These are phyloP conservation scores for Suillus spraguei DNA, from an alignment of 768 basidiomycete species.

Conservation along the genomic window DNA sequence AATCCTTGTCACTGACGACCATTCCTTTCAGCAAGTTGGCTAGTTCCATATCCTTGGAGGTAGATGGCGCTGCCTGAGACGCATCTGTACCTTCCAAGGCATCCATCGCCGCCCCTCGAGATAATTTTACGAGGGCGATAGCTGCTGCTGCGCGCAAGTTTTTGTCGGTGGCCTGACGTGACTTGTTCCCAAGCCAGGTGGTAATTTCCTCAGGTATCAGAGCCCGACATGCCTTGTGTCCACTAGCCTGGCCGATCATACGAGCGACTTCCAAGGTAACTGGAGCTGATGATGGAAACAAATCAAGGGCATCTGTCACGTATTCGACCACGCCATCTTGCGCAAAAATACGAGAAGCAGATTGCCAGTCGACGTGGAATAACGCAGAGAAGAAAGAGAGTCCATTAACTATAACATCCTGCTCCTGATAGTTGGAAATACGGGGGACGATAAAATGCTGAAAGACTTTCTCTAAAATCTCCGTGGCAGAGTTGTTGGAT, in stretches of 20 bases:
- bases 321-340: slow-evolving; percentile 64
- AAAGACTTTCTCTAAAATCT: slow-evolving; percentile 52
- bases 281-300: slow-evolving; percentile 49
- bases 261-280: slow-evolving; percentile 68
- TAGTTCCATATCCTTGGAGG: slow-evolving; percentile 45
- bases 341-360: slow-evolving; percentile 65
- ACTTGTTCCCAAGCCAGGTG: slow-evolving; percentile 68
- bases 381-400: slow-evolving; percentile 75
- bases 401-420: slow-evolving; percentile 48
- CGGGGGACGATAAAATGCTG: slow-evolving; percentile 48
- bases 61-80: slow-evolving; percentile 16
- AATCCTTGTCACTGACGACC: slow-evolving; percentile 41
- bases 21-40: slow-evolving; percentile 59
- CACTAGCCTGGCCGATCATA: slow-evolving; percentile 74
- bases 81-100: slow-evolving; percentile 20
- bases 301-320: slow-evolving; percentile 70
- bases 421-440: slow-evolving; percentile 60
- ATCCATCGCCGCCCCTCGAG: slow-evolving; percentile 56
- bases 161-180: slow-evolving; percentile 47
- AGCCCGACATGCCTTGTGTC: slow-evolving; percentile 71
- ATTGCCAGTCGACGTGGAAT: slow-evolving; percentile 78
- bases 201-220: slow-evolving; percentile 56
- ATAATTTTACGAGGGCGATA: slow-evolving; percentile 79
- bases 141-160: slow-evolving; percentile 62
- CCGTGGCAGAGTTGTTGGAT: slow-evolving; percentile 48